phyloP scores from a whole-genome alignment of 306 rosid genomes.

The Vicia villosa region DNA sequence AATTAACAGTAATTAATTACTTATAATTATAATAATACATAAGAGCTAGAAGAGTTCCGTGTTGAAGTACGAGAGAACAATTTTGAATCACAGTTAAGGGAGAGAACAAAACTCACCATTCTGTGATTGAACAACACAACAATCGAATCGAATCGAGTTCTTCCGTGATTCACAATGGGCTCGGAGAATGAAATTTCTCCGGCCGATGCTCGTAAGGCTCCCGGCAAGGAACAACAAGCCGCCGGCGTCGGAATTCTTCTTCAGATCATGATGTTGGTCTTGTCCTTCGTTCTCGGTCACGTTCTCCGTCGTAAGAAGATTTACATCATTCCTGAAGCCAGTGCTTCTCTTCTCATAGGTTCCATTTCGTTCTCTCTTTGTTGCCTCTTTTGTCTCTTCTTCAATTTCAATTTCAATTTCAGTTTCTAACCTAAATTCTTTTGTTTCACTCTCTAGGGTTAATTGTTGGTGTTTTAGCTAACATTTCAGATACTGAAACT shows the following conservation, averaged over 20 bases:
- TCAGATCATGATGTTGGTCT: conserved; percentile 98
- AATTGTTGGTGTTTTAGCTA: conserved; percentile 91
- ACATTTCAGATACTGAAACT: conserved; percentile 83
- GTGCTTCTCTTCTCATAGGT: conserved; percentile 99
- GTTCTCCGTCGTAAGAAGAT: conserved; percentile 94
- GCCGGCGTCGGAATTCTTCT: conserved; percentile 99
- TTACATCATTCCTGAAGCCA: conserved; percentile 93
- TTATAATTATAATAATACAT: background rate
- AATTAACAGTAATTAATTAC: background rate
- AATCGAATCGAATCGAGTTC: conserved; percentile 28
- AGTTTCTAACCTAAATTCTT: background rate
- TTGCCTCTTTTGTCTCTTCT: too few species aligned
- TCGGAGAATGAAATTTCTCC: conserved; percentile 75
- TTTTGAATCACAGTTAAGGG: too few species aligned
- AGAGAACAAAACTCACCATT: too few species aligned
- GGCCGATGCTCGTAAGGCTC: conserved; percentile 55
- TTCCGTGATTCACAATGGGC: conserved; percentile 44
- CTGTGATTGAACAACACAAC: background rate
- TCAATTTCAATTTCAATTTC: background rate
- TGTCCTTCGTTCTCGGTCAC: conserved; percentile 96
- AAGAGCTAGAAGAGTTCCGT: background rate
- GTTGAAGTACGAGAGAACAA: background rate
- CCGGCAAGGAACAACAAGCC: conserved; percentile 97
- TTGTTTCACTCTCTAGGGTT: conserved; percentile 51
- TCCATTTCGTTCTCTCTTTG: background rate